Evolutionary conservation across 371 early-diverging fungal genomes (phyloP).

Genomic region (Phascolomyces articulosus): DNA sequence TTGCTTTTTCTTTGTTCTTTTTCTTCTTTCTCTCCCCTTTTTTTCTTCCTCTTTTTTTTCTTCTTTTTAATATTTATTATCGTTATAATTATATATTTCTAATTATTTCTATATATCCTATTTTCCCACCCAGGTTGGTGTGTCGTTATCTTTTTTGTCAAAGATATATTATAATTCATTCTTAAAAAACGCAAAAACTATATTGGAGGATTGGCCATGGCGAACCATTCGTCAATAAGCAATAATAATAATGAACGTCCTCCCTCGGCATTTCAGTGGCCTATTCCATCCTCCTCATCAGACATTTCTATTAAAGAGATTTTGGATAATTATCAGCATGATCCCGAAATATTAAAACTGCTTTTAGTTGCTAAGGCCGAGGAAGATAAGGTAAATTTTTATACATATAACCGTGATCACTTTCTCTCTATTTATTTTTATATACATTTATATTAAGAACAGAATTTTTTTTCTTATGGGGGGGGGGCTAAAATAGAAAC

Average conservation of each 20-base stretch:
- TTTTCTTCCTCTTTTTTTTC: neutral
- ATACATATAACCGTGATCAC: too few species aligned
- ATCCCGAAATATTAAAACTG: conserved; percentile 35
- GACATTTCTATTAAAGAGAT: conserved; percentile 37
- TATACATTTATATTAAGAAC: neutral
- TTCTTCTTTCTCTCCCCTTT: neutral
- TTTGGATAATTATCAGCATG: conserved; percentile 32
- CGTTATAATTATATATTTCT: neutral
- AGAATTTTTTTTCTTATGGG: too few species aligned
- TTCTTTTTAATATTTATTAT: neutral
- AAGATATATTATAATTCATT: too few species aligned
- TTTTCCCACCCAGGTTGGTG: neutral
- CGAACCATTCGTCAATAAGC: conserved; percentile 13
- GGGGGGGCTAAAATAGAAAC: conserved; percentile 25
- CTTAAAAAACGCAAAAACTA: neutral
- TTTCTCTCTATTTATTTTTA: neutral
- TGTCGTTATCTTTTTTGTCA: too few species aligned
- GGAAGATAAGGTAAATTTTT: conserved; percentile 51
- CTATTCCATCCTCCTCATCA: conserved; percentile 14
- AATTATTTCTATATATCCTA: neutral
- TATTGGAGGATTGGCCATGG: conserved; percentile 7
- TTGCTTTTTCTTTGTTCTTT: conserved; percentile 2
- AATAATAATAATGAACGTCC: conserved; percentile 5
- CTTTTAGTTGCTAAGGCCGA: conserved; percentile 43
- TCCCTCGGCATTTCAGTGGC: conserved; percentile 24